Percentiles rank a stretch among this genome's conserved stretches.
phyloP scores from a whole-genome alignment of 495 filamentous ascomycete species.

The Daldinia decipiens region DNA sequence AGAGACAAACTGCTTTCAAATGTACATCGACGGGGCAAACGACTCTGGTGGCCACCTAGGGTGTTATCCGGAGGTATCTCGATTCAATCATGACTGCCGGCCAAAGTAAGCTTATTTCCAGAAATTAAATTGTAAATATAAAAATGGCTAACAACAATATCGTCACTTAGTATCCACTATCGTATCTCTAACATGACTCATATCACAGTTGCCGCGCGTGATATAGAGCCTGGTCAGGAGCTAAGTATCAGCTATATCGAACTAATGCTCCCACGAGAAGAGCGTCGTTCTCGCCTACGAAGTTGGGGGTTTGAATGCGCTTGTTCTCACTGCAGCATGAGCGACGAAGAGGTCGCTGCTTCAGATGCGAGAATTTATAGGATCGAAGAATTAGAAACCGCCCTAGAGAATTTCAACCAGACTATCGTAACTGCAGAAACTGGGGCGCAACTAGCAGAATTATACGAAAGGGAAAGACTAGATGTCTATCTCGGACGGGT shows the following conservation, averaged over 20 bases:
- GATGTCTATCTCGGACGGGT: conserved; percentile 51
- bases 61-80: conserved; percentile 51
- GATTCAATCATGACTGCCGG: conserved; percentile 58
- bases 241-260: conserved; percentile 57
- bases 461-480: conserved; percentile 52
- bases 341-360: conserved; percentile 25
- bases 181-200: conserved; percentile 54
- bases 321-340: conserved; percentile 50
- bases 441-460: conserved; percentile 45
- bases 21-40: conserved; percentile 48
- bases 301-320: conserved; percentile 56
- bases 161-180: conserved; percentile 50
- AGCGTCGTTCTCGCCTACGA: conserved; percentile 49
- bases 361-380: conserved; percentile 52
- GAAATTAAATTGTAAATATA: not conserved
- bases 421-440: conserved; percentile 49
- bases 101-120: conserved; percentile 52
- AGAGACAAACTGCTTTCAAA: conserved; percentile 54
- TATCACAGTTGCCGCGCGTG: conserved; percentile 52
- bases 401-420: conserved; percentile 49
- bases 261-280: conserved; percentile 37
- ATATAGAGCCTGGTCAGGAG: conserved; percentile 54
- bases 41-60: conserved; percentile 49
- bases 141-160: not conserved
- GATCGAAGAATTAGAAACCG: conserved; percentile 50